phyloP scores from a whole-genome alignment of 768 basidiomycete genomes.

The Suillus cothurnatus region DNA sequence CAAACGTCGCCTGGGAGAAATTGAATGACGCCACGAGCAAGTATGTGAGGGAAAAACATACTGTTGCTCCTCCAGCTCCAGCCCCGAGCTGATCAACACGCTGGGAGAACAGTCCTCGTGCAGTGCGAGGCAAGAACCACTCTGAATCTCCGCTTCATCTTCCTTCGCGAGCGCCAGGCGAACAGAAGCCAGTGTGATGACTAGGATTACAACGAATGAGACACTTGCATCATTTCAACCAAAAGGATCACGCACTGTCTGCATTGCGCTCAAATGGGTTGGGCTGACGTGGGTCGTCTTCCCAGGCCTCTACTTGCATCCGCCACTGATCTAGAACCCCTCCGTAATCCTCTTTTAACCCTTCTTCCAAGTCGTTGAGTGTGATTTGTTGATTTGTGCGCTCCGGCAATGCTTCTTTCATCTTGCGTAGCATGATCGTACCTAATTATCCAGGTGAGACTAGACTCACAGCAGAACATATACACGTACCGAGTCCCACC shows the following conservation, averaged over 20 bases:
- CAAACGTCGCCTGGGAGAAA: background rate
- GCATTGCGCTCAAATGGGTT: background rate
- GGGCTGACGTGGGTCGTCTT: background rate
- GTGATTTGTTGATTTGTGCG: slow-evolving; percentile 1
- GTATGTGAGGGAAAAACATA: background rate
- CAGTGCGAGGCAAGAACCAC: background rate
- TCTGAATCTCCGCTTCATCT: background rate
- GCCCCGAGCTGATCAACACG: background rate
- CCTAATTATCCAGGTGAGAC: too few species aligned
- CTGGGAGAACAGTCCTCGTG: background rate
- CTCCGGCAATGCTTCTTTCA: background rate
- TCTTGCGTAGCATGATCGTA: too few species aligned
- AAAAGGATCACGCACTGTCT: background rate
- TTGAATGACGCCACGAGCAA: too few species aligned
- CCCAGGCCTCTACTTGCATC: background rate
- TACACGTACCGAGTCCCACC: too few species aligned
- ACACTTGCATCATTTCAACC: too few species aligned
- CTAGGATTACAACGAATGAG: background rate
- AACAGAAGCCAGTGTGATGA: background rate
- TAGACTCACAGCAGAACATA: too few species aligned
- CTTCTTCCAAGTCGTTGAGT: slow-evolving; percentile 26
- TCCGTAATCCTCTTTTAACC: background rate
- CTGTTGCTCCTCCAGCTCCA: background rate
- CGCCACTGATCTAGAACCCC: background rate
- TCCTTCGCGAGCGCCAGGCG: background rate